Percentiles rank a stretch among this genome's conserved stretches.
These are phyloP conservation scores for Oryza glumipatula DNA, from an alignment of 176 grass and related monocot genomes.

Conservation along the genomic window DNA sequence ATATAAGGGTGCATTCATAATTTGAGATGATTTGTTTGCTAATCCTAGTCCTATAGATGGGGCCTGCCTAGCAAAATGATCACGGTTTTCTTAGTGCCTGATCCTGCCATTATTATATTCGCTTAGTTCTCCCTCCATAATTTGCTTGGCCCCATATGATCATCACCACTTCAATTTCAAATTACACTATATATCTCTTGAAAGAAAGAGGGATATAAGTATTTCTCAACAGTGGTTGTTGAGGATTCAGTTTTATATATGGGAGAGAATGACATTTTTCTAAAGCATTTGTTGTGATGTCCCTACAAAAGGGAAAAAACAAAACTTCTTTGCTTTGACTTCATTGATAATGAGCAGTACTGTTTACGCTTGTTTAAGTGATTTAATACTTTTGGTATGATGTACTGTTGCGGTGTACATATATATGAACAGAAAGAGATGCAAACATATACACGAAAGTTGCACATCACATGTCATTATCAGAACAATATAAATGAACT, in stretches of 20 bases:
- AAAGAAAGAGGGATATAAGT: constrained; percentile 20
- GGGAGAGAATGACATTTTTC: background rate
- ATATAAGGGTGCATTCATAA: constrained; percentile 35
- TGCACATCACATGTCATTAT: constrained; percentile 52
- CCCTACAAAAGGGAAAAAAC: constrained; percentile 24
- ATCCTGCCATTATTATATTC: constrained; percentile 43
- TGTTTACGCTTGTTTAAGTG: background rate
- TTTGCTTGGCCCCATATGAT: constrained; percentile 37
- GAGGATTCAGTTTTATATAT: constrained; percentile 26
- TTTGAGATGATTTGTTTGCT: background rate
- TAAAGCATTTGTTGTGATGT: constrained; percentile 55
- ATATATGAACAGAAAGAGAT: constrained; percentile 23
- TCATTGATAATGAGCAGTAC: constrained; percentile 27
- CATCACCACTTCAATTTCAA: constrained; percentile 30
- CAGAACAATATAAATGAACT: constrained; percentile 34
- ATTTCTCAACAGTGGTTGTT: constrained; percentile 52
- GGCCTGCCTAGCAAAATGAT: constrained; percentile 40
- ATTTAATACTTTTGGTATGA: constrained; percentile 27
- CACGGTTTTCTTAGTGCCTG: constrained; percentile 33
- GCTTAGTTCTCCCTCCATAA: constrained; percentile 33
- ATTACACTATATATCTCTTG: constrained; percentile 16
- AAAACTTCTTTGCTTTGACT: constrained; percentile 46
- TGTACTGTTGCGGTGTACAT: constrained; percentile 12
- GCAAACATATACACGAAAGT: constrained; percentile 32
- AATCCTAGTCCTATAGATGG: constrained; percentile 14